These are phyloP conservation scores for Apocynum venetum DNA, from an alignment of 257 asterid species.

Conservation along the genomic window DNA sequence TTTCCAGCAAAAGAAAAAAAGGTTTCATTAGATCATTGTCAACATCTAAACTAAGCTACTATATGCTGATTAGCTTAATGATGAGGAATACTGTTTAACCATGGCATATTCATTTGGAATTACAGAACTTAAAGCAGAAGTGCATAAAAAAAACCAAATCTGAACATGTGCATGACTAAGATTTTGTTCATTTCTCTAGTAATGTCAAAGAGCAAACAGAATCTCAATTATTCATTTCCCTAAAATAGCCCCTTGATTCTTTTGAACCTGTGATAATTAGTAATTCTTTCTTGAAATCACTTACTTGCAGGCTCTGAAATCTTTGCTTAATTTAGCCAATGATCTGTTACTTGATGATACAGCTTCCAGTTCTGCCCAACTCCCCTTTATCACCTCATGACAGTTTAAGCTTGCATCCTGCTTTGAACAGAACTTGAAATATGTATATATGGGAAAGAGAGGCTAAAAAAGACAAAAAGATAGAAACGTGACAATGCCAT, in stretches of 20 bases:
- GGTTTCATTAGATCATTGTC: no score
- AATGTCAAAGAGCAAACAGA: not conserved
- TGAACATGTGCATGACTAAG: not conserved
- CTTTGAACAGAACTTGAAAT: conserved; percentile 6
- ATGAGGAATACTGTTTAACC: no score
- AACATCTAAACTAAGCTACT: no score
- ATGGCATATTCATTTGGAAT: not conserved
- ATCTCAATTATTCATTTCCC: not conserved
- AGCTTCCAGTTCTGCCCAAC: conserved; percentile 62
- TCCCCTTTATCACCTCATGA: conserved; percentile 58
- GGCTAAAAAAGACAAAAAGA: not conserved
- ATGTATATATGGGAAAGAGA: not conserved
- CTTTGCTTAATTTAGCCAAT: conserved; percentile 42
- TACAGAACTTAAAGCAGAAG: not conserved
- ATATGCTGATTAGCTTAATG: no score
- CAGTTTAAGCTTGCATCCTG: conserved; percentile 70
- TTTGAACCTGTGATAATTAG: not conserved
- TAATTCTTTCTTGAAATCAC: conserved; percentile 8
- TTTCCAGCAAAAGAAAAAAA: no score
- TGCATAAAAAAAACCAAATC: not conserved
- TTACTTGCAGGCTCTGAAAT: conserved; percentile 75
- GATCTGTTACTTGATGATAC: conserved; percentile 33
- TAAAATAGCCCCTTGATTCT: not conserved
- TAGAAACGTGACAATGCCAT: not conserved
- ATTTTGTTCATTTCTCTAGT: no score